Base-by-base conservation (phyloP, 2,329 filamentous ascomycete genomes). In the Aureobasidium lini region DNA sequence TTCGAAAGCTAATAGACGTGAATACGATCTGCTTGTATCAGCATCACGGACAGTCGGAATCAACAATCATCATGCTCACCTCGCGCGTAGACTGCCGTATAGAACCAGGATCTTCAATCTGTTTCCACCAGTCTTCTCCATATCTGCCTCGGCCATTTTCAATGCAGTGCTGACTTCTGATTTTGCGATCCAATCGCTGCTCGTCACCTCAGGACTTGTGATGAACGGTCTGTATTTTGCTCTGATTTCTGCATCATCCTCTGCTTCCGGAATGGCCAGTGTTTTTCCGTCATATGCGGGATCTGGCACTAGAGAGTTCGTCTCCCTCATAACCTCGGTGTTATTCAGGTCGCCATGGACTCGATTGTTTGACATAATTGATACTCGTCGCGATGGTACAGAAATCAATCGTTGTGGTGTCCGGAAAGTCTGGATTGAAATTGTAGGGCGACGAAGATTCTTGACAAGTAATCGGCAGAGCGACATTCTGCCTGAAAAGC, bases 1-100 rank as follows among this genome's bases (percentile, higher is more conserved):
- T 70, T 88, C 85, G 40, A 75, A 83, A 1, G 84, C 83, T 2
- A 86, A 73, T 0, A 87, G 75, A 4, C 76, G 73, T 0, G 83
- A 86, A 66, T 83, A 87, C 1, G 84, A 87, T 31, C 81, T 79
- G 59, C 28, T 36, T 7, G 8, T 13, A 15, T 42, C n/a, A 42
- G 11, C 39, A 42, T 8, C 16, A 7, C 44, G 28, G 39, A 37
- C 40, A 44, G 46, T 49, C 13, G 4, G 7, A 2, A 9, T 39
- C 11, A 31, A 10, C 10, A 28, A n/a, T 11, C 1, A 47, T 37
- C 9, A 59, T 62, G 62, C 53, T 72, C 70, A 72, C 66, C 75
- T 66, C 61, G 69, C 70, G 9, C 83, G 73, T 42, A 86, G 70
- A 66, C 83, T 86, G 1, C 84, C 84, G 66, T 84, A 83, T 0